Evolutionary conservation across 257 asterid genomes (phyloP).

Genomic region (Solanum pinnatisectum): DNA sequence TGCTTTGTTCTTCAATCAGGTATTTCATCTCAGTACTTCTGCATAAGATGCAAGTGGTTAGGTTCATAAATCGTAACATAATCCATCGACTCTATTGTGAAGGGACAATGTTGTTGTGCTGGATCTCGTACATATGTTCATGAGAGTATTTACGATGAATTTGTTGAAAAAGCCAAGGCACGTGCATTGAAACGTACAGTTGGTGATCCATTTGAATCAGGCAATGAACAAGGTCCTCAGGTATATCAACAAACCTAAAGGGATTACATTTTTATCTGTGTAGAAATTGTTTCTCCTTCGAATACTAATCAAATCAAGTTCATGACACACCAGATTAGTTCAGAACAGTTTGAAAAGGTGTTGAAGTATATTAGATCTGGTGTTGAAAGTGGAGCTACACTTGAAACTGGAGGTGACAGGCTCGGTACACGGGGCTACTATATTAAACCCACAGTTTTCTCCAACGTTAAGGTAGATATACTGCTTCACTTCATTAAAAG

Average conservation of each 20-base stretch:
- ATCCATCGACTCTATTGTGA: neutral
- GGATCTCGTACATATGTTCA: conserved; percentile 92
- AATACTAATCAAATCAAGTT: neutral
- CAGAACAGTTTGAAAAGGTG: conserved; percentile 65
- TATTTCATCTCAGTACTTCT: conserved; percentile 3
- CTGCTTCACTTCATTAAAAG: neutral
- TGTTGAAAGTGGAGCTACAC: conserved; percentile 65
- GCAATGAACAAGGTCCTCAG: conserved; percentile 96
- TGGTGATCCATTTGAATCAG: conserved; percentile 90
- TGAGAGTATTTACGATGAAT: conserved; percentile 77
- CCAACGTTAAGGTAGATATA: conserved; percentile 59
- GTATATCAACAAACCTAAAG: conserved; percentile 12
- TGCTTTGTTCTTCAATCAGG: conserved; percentile 96
- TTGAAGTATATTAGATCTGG: conserved; percentile 56
- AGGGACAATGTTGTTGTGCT: conserved; percentile 99
- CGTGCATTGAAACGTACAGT: conserved; percentile 71
- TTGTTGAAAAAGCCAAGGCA: conserved; percentile 68
- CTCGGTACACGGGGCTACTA: conserved; percentile 63
- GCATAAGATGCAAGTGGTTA: neutral
- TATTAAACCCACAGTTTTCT: conserved; percentile 89
- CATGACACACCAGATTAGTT: conserved; percentile 46
- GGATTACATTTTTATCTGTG: neutral
- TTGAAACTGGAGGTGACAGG: conserved; percentile 74
- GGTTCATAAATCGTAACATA: neutral
- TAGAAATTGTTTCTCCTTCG: neutral